Base-by-base conservation (phyloP, 1,284 basidiomycete genomes). In the Ceratobasidium theobromae region DNA sequence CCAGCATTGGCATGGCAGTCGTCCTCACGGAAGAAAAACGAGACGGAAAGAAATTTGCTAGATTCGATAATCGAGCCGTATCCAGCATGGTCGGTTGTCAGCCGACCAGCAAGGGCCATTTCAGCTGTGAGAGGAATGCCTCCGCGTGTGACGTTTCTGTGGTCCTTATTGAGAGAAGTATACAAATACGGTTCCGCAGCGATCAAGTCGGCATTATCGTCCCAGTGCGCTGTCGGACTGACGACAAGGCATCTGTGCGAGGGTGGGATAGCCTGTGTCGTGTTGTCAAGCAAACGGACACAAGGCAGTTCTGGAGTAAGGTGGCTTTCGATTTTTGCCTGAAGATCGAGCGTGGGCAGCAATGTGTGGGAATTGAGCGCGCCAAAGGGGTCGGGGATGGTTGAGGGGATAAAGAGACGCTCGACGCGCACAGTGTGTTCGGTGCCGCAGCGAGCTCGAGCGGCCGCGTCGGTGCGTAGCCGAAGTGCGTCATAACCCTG, bases 381-480 rank as follows among this genome's bases (percentile, higher is more conserved):
- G n/a, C 81, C 80, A 18, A 83, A 77, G 41, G 82, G 82, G 57
- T 83, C 82, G 4, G 76, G 74, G 1, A 78, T 75, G 6, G 81
- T 78, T 69, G 82, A 84, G 74, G 85, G 85, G 33, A 93, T 78
- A 54, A 93, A 77, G 51, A 93, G 79, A 49, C 88, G 84, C 73
- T 93, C 91, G 41, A 91, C 80, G n/a, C 91, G 86, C 18, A 93
- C 76, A n/a, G 88, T 86, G 51, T 84, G 82, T 43, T 86, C 86
- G 65, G 79, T 79, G n/a, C 84, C 84, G 72, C 91, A 91, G 68
- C 85, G 82, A 5, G 87, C 87, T 28, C 85, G 82, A 51, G 86
- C 83, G 30, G 89, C 79, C n/a, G 87, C 81, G 72, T 91, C 87
- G 65, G 87, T 85, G 40, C 84, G 82, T 18, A 84, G 79, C 52